A percentile compares a stretch with the other conserved stretches of the same genome.
Evolutionary conservation across 2,329 filamentous ascomycete genomes (phyloP).

Genomic region (Aspergillus awamori): DNA sequence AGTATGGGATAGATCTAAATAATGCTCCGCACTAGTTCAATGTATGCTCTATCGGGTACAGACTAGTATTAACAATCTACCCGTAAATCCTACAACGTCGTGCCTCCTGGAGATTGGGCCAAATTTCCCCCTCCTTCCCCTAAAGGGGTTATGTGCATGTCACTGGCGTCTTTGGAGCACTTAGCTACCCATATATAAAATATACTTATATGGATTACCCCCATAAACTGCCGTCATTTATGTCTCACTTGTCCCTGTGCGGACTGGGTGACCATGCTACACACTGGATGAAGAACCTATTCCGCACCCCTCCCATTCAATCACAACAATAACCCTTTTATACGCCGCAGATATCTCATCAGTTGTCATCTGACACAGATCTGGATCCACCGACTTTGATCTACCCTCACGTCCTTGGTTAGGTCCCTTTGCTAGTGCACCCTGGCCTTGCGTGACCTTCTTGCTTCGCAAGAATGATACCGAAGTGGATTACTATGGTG

Average conservation of each 20-base stretch:
- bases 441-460: constrained; percentile 1
- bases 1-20: too few species aligned
- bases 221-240: background rate
- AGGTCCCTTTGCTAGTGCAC: background rate
- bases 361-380: background rate
- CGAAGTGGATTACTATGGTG: constrained; percentile 17
- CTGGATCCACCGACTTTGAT: background rate
- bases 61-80: background rate
- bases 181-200: background rate
- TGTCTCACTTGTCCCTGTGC: background rate
- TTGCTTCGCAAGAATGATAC: constrained; percentile 14
- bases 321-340: background rate
- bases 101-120: background rate
- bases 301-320: background rate
- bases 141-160: background rate
- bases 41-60: too few species aligned
- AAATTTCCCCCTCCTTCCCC: background rate
- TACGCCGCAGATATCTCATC: background rate
- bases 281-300: background rate
- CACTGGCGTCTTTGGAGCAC: background rate
- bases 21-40: too few species aligned
- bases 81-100: background rate
- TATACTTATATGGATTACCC: background rate
- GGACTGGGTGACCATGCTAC: background rate
- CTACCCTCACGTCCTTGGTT: background rate